Evolutionary conservation across 1,139 yeast genomes (phyloP).

Genomic region (Scheffersomyces titani): DNA sequence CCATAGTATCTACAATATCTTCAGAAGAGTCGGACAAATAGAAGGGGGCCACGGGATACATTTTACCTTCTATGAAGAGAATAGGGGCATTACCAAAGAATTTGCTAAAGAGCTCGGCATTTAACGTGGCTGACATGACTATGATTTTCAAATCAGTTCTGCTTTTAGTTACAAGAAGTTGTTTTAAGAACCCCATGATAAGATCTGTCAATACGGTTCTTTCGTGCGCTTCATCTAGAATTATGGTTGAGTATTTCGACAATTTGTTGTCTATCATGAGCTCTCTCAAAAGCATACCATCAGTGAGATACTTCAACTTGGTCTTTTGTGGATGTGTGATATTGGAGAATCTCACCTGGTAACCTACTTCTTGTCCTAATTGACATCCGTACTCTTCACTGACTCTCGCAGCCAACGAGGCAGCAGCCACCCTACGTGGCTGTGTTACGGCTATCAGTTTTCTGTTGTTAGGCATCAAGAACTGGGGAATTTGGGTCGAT

Average conservation of each 20-base stretch:
- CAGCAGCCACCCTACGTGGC: slow-evolving; percentile 97
- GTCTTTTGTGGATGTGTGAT: slow-evolving; percentile 47
- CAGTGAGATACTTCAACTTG: slow-evolving; percentile 82
- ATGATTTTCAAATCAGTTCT: slow-evolving; percentile 61
- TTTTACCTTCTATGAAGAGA: slow-evolving; percentile 84
- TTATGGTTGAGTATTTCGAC: slow-evolving; percentile 68
- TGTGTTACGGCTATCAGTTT: slow-evolving; percentile 87
- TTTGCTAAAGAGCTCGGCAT: slow-evolving; percentile 82
- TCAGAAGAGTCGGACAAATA: slow-evolving; percentile 65
- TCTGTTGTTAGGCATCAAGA: slow-evolving; percentile 54
- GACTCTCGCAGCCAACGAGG: slow-evolving; percentile 89
- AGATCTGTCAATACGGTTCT: slow-evolving; percentile 90
- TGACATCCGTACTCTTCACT: slow-evolving; percentile 81
- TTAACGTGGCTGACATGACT: slow-evolving; percentile 94
- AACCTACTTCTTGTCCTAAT: slow-evolving; percentile 87
- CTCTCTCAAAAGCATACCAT: slow-evolving; percentile 95
- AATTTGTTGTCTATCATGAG: slow-evolving; percentile 74
- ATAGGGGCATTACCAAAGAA: slow-evolving; percentile 82
- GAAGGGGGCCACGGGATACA: slow-evolving; percentile 75
- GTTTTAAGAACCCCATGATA: slow-evolving; percentile 82
- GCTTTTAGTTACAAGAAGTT: slow-evolving; percentile 48
- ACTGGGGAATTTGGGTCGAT: slow-evolving; percentile 96
- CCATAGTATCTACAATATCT: slow-evolving; percentile 80
- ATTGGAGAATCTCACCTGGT: slow-evolving; percentile 79
- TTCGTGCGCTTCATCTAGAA: slow-evolving; percentile 97